Evolutionary conservation across 1,284 basidiomycete species (phyloP).

Genomic region (Fomitiporia mediterranea): DNA sequence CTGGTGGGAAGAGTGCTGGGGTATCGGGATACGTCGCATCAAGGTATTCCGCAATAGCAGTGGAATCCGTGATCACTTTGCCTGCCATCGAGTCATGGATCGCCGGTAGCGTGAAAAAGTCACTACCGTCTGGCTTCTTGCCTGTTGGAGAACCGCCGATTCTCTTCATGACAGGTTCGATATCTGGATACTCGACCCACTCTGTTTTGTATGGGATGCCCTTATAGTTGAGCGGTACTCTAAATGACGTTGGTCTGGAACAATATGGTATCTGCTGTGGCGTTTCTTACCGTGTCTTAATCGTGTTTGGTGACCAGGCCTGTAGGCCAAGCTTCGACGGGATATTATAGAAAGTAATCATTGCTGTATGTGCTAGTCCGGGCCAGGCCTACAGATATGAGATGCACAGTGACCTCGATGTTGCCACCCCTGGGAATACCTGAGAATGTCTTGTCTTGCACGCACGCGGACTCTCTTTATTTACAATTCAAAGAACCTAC

Average conservation of each 20-base stretch:
- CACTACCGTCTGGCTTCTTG: conserved; percentile 9
- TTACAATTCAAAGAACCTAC: too few relatives aligned
- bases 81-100: conserved; percentile 20
- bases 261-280: background rate
- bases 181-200: conserved; percentile 24
- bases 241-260: background rate
- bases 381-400: too few relatives aligned
- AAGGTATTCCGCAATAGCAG: conserved; percentile 22
- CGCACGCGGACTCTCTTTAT: too few relatives aligned
- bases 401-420: too few relatives aligned
- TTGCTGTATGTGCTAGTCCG: too few relatives aligned
- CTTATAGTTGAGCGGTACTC: conserved; percentile 15
- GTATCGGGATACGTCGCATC: conserved; percentile 21
- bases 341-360: conserved; percentile 16
- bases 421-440: too few relatives aligned
- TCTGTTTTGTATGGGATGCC: conserved; percentile 22
- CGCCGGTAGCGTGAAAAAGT: conserved; percentile 19
- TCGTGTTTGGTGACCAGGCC: conserved; percentile 23
- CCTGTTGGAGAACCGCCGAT: conserved; percentile 19
- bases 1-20: conserved; percentile 14
- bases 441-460: too few relatives aligned
- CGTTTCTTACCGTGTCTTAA: conserved; percentile 21
- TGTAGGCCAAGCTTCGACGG: conserved; percentile 15
- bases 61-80: conserved; percentile 21
- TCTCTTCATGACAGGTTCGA: conserved; percentile 20